phyloP scores from a whole-genome alignment of 176 grass and related monocot species.

The Lolium multiflorum region DNA sequence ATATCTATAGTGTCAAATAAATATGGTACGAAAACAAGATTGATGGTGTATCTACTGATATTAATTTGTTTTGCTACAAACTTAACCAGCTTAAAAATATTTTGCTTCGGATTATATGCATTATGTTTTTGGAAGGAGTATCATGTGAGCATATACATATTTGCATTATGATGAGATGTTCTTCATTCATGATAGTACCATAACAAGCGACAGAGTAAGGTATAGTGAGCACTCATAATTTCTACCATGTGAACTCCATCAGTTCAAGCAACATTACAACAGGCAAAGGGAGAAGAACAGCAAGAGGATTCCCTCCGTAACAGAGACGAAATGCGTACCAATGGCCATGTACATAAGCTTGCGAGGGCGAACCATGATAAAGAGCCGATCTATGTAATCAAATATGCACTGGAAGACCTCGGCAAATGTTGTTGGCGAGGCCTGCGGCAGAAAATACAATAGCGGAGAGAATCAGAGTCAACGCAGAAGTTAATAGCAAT shows the following conservation, averaged over 20 bases:
- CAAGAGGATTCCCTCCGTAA: constrained; percentile 15
- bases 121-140: background rate
- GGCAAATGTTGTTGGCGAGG: constrained; percentile 84
- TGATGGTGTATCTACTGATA: background rate
- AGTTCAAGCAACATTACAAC: background rate
- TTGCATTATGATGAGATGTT: background rate
- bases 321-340: constrained; percentile 55
- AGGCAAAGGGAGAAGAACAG: constrained; percentile 8
- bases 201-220: background rate
- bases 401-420: constrained; percentile 98
- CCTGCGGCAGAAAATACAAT: constrained; percentile 54
- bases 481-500: background rate
- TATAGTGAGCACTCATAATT: background rate
- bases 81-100: background rate
- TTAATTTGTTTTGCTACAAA: background rate
- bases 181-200: background rate
- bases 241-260: background rate
- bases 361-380: constrained; percentile 92
- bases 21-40: background rate
- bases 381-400: constrained; percentile 96
- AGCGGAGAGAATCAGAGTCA: constrained; percentile 34
- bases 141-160: background rate
- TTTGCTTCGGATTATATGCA: background rate
- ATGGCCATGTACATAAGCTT: constrained; percentile 97
- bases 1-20: background rate